Evolutionary conservation across 805 yeast genomes (phyloP).

Genomic region (Ogataea salicorniae): DNA sequence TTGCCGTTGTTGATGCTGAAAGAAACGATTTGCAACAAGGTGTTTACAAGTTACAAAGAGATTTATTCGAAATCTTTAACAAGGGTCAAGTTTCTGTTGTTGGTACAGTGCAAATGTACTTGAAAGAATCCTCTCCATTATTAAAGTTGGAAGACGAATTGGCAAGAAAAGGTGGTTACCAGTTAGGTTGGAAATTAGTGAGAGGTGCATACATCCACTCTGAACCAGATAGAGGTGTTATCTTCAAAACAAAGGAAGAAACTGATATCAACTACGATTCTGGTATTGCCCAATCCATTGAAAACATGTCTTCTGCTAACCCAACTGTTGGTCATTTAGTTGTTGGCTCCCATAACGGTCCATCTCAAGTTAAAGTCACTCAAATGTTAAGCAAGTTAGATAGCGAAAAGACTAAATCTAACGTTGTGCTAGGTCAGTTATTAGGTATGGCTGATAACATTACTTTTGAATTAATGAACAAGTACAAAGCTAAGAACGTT

Average conservation of each 20-base stretch:
- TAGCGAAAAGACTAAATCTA: constrained; percentile 36
- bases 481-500: constrained; percentile 64
- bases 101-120: constrained; percentile 92
- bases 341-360: constrained; percentile 85
- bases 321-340: constrained; percentile 68
- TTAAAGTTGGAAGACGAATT: constrained; percentile 57
- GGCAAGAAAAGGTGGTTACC: constrained; percentile 58
- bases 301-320: constrained; percentile 42
- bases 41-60: constrained; percentile 84
- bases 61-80: constrained; percentile 70
- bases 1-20: constrained; percentile 87
- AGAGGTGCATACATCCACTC: constrained; percentile 95
- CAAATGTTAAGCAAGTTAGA: constrained; percentile 36
- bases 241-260: constrained; percentile 68
- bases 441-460: constrained; percentile 94
- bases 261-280: constrained; percentile 76
- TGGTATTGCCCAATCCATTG: constrained; percentile 60
- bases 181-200: constrained; percentile 82
- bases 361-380: constrained; percentile 71
- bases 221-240: constrained; percentile 69
- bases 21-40: constrained; percentile 84
- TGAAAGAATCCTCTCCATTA: constrained; percentile 62
- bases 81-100: constrained; percentile 62
- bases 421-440: constrained; percentile 83
- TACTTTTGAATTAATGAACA: constrained; percentile 65